Evolutionary conservation across 2,329 filamentous ascomycete species (phyloP).

Genomic region (Emericellopsis cladophorae): DNA sequence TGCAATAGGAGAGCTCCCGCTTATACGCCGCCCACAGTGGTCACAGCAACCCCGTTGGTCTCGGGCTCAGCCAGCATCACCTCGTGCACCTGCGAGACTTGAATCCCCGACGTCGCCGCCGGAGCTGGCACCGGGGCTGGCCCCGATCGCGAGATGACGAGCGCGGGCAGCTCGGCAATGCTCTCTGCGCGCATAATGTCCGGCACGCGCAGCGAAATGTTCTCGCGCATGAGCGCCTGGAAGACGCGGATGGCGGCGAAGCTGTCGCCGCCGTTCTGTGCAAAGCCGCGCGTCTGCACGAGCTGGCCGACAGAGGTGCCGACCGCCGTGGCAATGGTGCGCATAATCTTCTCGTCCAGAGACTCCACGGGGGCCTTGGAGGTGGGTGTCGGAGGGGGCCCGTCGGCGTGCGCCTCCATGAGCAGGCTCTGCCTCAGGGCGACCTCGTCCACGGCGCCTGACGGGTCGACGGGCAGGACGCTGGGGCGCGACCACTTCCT

Average conservation of each 20-base stretch:
- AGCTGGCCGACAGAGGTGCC: neutral
- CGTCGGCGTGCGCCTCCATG: neutral
- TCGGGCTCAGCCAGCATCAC: neutral
- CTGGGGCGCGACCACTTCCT: neutral
- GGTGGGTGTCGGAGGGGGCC: neutral
- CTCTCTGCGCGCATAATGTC: slow-evolving; percentile 1
- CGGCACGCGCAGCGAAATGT: slow-evolving; percentile 2
- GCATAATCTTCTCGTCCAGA: slow-evolving; percentile 1
- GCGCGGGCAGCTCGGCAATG: slow-evolving; percentile 1
- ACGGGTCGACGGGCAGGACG: neutral
- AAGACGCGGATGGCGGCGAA: slow-evolving; percentile 1
- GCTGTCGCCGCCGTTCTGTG: slow-evolving; percentile 1
- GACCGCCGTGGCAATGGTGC: neutral
- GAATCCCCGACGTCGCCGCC: neutral
- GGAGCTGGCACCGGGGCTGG: neutral
- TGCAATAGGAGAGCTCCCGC: too few species aligned
- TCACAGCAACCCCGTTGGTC: neutral
- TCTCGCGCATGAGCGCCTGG: slow-evolving; percentile 1
- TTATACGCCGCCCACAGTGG: too few species aligned
- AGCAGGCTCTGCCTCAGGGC: slow-evolving; percentile 1
- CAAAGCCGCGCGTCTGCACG: neutral
- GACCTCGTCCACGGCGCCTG: slow-evolving; percentile 1
- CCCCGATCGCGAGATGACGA: neutral
- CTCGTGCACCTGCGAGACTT: neutral
- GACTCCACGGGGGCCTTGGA: neutral